Conservation (phyloP, 2,329 filamentous ascomycete species). For the Aspergillus neoniger region DNA sequence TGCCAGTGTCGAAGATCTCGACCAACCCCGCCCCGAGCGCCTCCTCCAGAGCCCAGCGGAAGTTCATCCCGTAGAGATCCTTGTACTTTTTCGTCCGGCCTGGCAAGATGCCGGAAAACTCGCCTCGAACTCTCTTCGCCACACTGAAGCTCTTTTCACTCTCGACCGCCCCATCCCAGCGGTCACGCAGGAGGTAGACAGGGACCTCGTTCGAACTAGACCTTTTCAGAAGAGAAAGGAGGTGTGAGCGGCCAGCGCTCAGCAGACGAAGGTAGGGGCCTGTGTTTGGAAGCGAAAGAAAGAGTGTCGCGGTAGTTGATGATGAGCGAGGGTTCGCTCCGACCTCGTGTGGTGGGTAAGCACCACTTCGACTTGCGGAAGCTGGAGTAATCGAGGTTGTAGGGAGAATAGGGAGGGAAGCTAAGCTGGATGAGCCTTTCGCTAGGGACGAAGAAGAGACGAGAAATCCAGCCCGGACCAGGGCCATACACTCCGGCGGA, state of each 20-base stretch:
- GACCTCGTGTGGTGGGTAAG: neutral
- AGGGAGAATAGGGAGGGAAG: slow-evolving; percentile 40
- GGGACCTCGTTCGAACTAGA: slow-evolving; percentile 57
- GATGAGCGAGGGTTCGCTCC: slow-evolving; percentile 7
- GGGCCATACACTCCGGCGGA: slow-evolving; percentile 48
- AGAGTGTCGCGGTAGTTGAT: slow-evolving; percentile 39
- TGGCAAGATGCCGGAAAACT: slow-evolving; percentile 57
- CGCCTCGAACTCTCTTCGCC: slow-evolving; percentile 58
- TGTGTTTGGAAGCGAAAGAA: slow-evolving; percentile 61
- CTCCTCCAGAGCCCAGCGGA: slow-evolving; percentile 64
- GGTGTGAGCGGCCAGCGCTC: slow-evolving; percentile 55
- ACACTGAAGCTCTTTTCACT: slow-evolving; percentile 46
- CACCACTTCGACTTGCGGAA: slow-evolving; percentile 29
- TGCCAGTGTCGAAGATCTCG: slow-evolving; percentile 65
- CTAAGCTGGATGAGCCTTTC: slow-evolving; percentile 44
- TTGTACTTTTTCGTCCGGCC: slow-evolving; percentile 66
- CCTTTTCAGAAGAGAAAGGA: slow-evolving; percentile 56
- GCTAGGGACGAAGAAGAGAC: slow-evolving; percentile 49
- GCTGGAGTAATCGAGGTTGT: slow-evolving; percentile 17
- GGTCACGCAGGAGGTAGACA: slow-evolving; percentile 56
- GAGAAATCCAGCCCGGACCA: slow-evolving; percentile 58
- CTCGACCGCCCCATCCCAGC: slow-evolving; percentile 64
- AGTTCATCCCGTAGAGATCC: slow-evolving; percentile 59
- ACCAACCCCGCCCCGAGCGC: slow-evolving; percentile 62
- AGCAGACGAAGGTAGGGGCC: slow-evolving; percentile 62